phyloP scores from a whole-genome alignment of 2,329 filamentous ascomycete species.

The Basipetospora chlamydospora region DNA sequence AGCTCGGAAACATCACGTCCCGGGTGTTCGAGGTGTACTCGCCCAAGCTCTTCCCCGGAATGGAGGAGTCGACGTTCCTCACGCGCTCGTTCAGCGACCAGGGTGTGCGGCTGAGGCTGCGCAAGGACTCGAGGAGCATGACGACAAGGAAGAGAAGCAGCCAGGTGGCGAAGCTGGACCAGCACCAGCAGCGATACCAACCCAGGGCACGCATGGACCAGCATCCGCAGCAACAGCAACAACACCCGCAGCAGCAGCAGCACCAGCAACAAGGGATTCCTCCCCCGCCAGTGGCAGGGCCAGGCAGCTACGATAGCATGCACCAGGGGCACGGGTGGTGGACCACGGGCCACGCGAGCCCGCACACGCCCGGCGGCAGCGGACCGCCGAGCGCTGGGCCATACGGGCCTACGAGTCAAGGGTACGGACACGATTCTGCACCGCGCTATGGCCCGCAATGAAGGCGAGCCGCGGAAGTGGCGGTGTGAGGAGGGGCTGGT shows the following conservation, averaged over 20 bases:
- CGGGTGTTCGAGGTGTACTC: conserved; percentile 52
- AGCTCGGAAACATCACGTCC: conserved; percentile 31
- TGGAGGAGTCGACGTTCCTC: conserved; percentile 67
- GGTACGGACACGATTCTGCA: not conserved
- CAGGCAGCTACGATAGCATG: conserved; percentile 4
- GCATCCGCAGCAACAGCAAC: not conserved
- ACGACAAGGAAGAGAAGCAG: conserved; percentile 31
- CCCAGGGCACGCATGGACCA: conserved; percentile 2
- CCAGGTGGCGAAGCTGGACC: conserved; percentile 10
- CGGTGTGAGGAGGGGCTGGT: not conserved
- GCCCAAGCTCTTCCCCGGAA: conserved; percentile 60
- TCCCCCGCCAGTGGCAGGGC: too few relatives aligned
- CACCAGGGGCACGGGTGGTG: conserved; percentile 5
- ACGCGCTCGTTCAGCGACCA: conserved; percentile 78
- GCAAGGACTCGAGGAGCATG: conserved; percentile 61
- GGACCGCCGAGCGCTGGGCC: conserved; percentile 3
- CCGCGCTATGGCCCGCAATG: conserved; percentile 3
- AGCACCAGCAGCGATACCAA: conserved; percentile 5
- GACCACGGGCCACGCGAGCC: conserved; percentile 1
- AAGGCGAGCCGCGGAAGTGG: not conserved
- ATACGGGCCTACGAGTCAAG: conserved; percentile 1
- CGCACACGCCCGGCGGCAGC: conserved; percentile 1
- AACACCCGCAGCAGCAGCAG: too few relatives aligned
- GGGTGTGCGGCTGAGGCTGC: conserved; percentile 65
- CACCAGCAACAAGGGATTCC: too few relatives aligned